These are phyloP conservation scores for Beta vulgaris DNA, from an alignment of 148 eudicot species.

Conservation along the genomic window DNA sequence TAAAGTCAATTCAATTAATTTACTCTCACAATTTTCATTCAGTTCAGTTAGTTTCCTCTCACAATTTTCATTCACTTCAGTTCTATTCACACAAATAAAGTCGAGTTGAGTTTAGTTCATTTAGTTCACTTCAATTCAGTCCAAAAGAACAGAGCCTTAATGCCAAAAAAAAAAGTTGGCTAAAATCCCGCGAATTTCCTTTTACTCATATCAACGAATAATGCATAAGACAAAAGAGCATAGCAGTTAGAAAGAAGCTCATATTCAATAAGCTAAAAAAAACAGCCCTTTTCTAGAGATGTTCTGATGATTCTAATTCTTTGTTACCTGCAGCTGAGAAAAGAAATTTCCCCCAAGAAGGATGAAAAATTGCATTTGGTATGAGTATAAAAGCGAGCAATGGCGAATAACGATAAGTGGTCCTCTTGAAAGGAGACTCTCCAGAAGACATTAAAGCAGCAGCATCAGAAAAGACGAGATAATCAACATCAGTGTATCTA, in stretches of 20 bases:
- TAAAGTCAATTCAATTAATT: too few relatives aligned
- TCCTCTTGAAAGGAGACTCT: conserved; percentile 81
- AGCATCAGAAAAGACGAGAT: conserved; percentile 92
- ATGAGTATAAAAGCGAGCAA: conserved; percentile 75
- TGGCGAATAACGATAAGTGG: conserved; percentile 91
- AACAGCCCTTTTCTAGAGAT: not conserved
- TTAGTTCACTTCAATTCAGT: too few relatives aligned
- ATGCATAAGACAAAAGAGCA: not conserved
- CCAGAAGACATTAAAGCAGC: conserved; percentile 72
- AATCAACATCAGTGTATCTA: conserved; percentile 93
- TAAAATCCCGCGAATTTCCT: too few relatives aligned
- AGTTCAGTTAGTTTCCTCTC: too few relatives aligned
- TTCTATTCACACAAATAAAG: too few relatives aligned
- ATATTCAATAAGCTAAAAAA: not conserved
- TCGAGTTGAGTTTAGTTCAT: too few relatives aligned
- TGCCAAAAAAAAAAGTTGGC: too few relatives aligned
- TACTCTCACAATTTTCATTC: too few relatives aligned
- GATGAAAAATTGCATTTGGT: conserved; percentile 76
- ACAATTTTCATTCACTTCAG: too few relatives aligned
- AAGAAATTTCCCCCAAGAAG: conserved; percentile 82
- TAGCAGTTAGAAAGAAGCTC: not conserved
- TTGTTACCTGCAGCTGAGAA: conserved; percentile 84
- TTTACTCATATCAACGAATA: not conserved
- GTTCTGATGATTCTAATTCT: not conserved
- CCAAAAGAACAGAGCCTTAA: too few relatives aligned